Evolutionary conservation across 2,329 filamentous ascomycete genomes (phyloP).

Genomic region (Colletotrichum sp.): DNA sequence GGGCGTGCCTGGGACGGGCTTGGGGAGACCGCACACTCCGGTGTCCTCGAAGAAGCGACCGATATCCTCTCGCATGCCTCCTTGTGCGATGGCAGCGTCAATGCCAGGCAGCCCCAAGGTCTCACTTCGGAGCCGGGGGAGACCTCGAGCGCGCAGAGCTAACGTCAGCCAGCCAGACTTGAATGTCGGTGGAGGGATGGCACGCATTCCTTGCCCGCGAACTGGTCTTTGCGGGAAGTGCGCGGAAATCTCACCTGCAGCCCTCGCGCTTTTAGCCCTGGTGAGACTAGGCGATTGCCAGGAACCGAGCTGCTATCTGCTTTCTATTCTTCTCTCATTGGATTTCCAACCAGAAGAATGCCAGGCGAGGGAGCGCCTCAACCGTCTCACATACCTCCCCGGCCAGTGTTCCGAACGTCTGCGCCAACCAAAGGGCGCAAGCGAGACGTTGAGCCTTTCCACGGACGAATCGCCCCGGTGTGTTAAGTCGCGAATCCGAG

Average conservation of each 20-base stretch:
- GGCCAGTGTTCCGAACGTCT: not conserved
- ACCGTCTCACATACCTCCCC: not conserved
- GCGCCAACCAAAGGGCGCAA: not conserved
- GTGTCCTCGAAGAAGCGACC: not conserved
- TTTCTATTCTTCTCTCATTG: not conserved
- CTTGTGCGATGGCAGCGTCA: not conserved
- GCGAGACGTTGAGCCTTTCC: not conserved
- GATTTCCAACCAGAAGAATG: not conserved
- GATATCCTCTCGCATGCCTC: not conserved
- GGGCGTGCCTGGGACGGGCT: not conserved
- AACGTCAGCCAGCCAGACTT: not conserved
- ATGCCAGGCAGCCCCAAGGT: not conserved
- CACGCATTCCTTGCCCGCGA: not conserved
- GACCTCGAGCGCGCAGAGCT: not conserved
- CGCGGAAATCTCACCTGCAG: not conserved
- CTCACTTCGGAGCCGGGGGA: conserved; percentile 2
- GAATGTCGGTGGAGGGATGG: not conserved
- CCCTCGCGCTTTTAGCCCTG: not conserved
- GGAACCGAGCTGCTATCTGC: not conserved
- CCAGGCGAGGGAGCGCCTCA: not conserved
- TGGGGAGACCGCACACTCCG: not conserved
- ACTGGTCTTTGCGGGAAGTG: not conserved
- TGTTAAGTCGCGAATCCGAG: not conserved
- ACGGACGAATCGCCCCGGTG: not conserved
- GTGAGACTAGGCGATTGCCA: not conserved